Evolutionary conservation across 495 filamentous ascomycete genomes (phyloP).

Genomic region (Elaphomyces granulatus): DNA sequence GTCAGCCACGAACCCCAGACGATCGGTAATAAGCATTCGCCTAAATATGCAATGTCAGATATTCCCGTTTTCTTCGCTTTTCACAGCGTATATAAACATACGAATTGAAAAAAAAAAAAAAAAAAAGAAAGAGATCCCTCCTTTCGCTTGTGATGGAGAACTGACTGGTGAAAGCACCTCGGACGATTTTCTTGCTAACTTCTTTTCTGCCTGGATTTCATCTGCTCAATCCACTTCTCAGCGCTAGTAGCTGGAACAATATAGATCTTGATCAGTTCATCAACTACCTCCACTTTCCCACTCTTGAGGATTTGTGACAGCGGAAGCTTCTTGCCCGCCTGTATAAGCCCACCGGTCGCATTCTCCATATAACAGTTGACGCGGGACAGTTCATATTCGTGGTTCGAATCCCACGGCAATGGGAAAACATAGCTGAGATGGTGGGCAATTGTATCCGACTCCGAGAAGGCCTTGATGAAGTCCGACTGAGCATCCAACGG

Average conservation of each 20-base stretch:
- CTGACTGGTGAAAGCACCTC: too few relatives aligned
- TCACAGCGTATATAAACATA: too few relatives aligned
- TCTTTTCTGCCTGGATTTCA: constrained; percentile 59
- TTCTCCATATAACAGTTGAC: constrained; percentile 95
- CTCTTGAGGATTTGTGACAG: constrained; percentile 57
- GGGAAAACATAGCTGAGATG: constrained; percentile 72
- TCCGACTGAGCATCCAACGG: constrained; percentile 66
- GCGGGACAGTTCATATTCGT: constrained; percentile 44
- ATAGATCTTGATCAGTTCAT: constrained; percentile 68
- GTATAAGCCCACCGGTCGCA: constrained; percentile 60
- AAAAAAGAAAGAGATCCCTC: too few relatives aligned
- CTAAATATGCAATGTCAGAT: too few relatives aligned
- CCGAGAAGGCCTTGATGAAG: constrained; percentile 74
- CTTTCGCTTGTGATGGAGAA: too few relatives aligned
- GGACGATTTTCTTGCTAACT: too few relatives aligned
- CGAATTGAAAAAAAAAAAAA: too few relatives aligned
- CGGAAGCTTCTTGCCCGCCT: constrained; percentile 73
- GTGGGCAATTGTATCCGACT: constrained; percentile 51
- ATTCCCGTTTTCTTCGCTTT: too few relatives aligned
- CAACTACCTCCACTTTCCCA: constrained; percentile 75
- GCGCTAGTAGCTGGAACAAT: constrained; percentile 59
- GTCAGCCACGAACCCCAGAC: too few relatives aligned
- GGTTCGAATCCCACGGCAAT: constrained; percentile 64
- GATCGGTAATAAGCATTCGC: too few relatives aligned
- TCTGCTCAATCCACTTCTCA: constrained; percentile 63